Conservation (phyloP, 257 asterid species). For the Voacanga thouarsii region DNA sequence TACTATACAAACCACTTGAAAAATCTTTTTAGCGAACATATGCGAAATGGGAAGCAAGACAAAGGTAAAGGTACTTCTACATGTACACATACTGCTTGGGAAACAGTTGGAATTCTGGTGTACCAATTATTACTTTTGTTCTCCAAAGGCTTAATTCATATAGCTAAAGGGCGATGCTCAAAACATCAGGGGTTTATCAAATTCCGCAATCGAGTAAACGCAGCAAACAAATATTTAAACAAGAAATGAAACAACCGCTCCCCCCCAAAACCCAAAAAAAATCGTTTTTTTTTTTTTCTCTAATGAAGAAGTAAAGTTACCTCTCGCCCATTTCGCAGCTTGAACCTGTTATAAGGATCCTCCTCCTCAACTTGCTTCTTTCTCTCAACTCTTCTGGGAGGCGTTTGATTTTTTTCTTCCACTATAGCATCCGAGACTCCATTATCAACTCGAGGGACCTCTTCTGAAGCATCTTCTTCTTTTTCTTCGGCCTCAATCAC, state of each 20-base stretch:
- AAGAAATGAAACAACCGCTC: too few species aligned
- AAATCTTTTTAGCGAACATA: not conserved
- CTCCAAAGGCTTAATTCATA: too few species aligned
- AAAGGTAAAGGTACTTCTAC: too few species aligned
- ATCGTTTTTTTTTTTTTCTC: not conserved
- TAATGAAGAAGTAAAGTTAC: constrained; percentile 27
- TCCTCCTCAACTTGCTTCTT: constrained; percentile 29
- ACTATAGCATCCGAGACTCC: constrained; percentile 17
- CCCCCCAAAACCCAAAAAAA: not conserved
- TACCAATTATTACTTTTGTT: too few species aligned
- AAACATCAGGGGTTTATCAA: too few species aligned
- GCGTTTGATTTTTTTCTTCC: constrained; percentile 33
- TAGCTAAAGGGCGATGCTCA: too few species aligned
- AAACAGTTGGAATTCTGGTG: too few species aligned
- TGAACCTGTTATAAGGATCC: constrained; percentile 48
- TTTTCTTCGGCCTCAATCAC: constrained; percentile 20
- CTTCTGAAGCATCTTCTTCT: constrained; percentile 27
- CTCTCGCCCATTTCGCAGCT: constrained; percentile 75
- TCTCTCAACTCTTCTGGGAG: constrained; percentile 24
- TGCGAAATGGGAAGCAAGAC: too few species aligned
- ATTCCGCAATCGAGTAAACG: too few species aligned
- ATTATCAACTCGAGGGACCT: constrained; percentile 8
- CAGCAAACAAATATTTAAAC: too few species aligned
- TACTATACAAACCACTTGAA: not conserved
- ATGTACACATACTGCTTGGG: too few species aligned